Percentiles rank a stretch among this genome's conserved stretches.
These are phyloP conservation scores for Mollisiaceae sp. DNA, from an alignment of 2,329 filamentous ascomycete genomes.

Conservation along the genomic window DNA sequence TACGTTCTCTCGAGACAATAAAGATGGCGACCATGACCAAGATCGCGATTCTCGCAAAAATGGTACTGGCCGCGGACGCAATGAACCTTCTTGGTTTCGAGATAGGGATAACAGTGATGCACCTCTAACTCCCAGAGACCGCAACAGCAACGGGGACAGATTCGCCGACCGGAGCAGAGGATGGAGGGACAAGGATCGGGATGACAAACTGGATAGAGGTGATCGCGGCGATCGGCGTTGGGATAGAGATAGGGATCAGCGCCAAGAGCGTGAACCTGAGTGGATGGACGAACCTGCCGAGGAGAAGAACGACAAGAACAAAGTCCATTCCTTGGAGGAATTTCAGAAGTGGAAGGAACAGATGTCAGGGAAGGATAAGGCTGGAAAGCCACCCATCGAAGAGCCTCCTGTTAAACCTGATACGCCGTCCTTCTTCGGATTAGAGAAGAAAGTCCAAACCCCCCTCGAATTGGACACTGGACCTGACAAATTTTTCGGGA, in stretches of 20 bases:
- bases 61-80: constrained; percentile 66
- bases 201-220: constrained; percentile 44
- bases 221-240: constrained; percentile 34
- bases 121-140: constrained; percentile 38
- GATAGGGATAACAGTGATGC: constrained; percentile 52
- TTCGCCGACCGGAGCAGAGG: constrained; percentile 41
- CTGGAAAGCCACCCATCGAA: constrained; percentile 40
- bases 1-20: constrained; percentile 56
- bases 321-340: constrained; percentile 83
- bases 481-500: constrained; percentile 79
- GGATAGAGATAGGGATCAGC: constrained; percentile 41
- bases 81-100: constrained; percentile 76
- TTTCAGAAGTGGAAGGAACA: constrained; percentile 94
- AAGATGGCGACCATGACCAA: constrained; percentile 54
- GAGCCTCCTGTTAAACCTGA: constrained; percentile 47
- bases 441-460: constrained; percentile 61
- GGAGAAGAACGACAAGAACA: constrained; percentile 63
- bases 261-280: constrained; percentile 81
- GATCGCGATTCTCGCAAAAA: constrained; percentile 64
- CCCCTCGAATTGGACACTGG: constrained; percentile 64
- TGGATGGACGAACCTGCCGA: constrained; percentile 82
- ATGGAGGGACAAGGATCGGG: constrained; percentile 49
- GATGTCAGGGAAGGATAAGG: constrained; percentile 57
- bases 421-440: constrained; percentile 41
- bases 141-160: constrained; percentile 43